Base-by-base conservation (phyloP, 1,284 basidiomycete genomes). In the Tetrapyrgos nigripes region DNA sequence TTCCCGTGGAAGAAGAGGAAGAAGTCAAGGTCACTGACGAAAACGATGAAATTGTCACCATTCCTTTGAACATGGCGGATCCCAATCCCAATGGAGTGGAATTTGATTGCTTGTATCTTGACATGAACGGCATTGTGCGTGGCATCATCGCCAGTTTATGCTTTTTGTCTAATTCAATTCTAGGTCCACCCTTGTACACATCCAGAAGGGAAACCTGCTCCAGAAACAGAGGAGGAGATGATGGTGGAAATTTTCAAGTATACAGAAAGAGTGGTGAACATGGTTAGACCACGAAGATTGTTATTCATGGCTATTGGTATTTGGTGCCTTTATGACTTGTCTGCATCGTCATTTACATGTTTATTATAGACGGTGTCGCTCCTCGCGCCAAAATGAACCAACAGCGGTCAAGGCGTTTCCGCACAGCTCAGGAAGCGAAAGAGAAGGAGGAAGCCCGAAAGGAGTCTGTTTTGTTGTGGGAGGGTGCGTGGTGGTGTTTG, bases 351-450 rank as follows among this genome's bases (percentile, higher is more conserved):
- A 6, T 35, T 37, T 40, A 58, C 45, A 57, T 58, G 21, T 37
- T 13, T 48, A 24, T 53, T 28, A 19, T 62, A 95, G 94, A 99
- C 72, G 97, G 97, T 60, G 97, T 99, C 35, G 97, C 97, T 10
- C 97, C 97, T 23, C 89, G 97, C 66, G 97, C 97, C 31, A 99
- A 99, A 80, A 99, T 99, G 97, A 98, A 98, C 73, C 97, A 98
- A 72, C 96, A 98, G 74, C 92, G 97, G 14, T 96, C 94, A 21
- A 86, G 97, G 69, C 93, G 97, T 63, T 99, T 99, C 80, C 87
- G 97, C 57, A 87, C 96, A 17, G 89, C 96, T 2, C 94, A 96
- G 71, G 97, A 99, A 74, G 96, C 97, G 0, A 89, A 92, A 63
- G 93, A 97, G 52, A 97, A 98, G 76, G 94, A 94, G 61, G 87